A percentile compares a stretch with the other conserved stretches of the same genome.
phyloP scores from a whole-genome alignment of 139 green algal species.

The Parachlorella kessleri region DNA sequence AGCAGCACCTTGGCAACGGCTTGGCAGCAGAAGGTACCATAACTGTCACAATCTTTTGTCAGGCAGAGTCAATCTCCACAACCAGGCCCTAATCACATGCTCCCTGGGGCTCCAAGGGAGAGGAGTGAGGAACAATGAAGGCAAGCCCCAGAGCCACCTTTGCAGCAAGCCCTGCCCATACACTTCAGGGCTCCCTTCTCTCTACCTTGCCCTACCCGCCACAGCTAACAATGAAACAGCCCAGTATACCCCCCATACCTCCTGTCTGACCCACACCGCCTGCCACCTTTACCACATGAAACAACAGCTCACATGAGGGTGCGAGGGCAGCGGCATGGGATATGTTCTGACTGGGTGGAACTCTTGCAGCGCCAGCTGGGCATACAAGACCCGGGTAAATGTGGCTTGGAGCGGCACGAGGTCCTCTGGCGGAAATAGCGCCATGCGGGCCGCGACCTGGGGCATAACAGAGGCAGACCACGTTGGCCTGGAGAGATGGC shows the following conservation, averaged over 20 bases:
- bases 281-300: neutral
- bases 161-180: no score
- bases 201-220: neutral
- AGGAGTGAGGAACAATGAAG: no score
- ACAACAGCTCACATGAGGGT: constrained; percentile 13
- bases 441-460: constrained; percentile 52
- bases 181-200: no score
- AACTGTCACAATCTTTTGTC: no score
- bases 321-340: constrained; percentile 39
- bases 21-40: no score
- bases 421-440: constrained; percentile 54
- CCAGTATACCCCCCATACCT: neutral
- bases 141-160: no score
- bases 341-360: constrained; percentile 52
- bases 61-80: no score
- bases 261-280: no score
- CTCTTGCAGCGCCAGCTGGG: constrained; percentile 70
- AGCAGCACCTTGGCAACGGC: no score
- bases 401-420: constrained; percentile 28
- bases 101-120: no score
- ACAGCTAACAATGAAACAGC: neutral
- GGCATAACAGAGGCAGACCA: neutral
- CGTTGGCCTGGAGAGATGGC: neutral
- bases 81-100: no score
- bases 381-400: constrained; percentile 67